Evolutionary conservation across 2,329 filamentous ascomycete genomes (phyloP).

Genomic region (Penicillium decumbens): DNA sequence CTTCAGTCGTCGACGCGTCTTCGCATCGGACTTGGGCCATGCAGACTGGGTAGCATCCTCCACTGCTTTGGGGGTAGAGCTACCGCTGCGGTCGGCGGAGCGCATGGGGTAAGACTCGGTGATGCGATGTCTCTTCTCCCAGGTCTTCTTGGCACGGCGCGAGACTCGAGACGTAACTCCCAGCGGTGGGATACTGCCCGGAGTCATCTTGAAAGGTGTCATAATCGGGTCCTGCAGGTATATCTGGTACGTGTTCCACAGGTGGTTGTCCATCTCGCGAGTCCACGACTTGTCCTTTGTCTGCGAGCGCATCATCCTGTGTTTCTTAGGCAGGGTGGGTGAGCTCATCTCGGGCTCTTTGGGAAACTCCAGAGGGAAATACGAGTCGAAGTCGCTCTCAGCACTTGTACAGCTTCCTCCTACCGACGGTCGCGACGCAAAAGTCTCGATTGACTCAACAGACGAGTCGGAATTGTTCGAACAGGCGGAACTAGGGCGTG

Average conservation of each 20-base stretch:
- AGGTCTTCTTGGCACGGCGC: conserved; percentile 57
- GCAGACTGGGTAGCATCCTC: conserved; percentile 32
- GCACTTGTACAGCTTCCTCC: conserved; percentile 59
- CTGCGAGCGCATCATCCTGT: conserved; percentile 23
- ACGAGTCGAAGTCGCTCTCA: conserved; percentile 58
- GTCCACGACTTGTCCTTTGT: conserved; percentile 47
- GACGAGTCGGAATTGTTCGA: conserved; percentile 61
- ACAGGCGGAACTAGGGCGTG: conserved; percentile 54
- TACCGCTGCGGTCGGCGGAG: conserved; percentile 40
- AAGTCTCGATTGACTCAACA: conserved; percentile 55
- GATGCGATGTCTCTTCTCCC: conserved; percentile 47
- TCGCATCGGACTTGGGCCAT: conserved; percentile 57
- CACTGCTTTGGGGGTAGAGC: conserved; percentile 45
- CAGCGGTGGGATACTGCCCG: conserved; percentile 59
- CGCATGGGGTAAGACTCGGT: conserved; percentile 3
- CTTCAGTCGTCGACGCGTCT: conserved; percentile 56
- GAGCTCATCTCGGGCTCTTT: conserved; percentile 39
- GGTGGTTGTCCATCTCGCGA: conserved; percentile 60
- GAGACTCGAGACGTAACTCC: conserved; percentile 62
- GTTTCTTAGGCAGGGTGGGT: conserved; percentile 32
- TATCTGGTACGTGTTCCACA: conserved; percentile 62
- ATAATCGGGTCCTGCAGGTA: conserved; percentile 63
- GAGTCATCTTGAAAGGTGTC: conserved; percentile 63
- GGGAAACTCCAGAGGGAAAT: conserved; percentile 43
- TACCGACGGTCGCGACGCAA: conserved; percentile 53